phyloP scores from a whole-genome alignment of 148 eudicot genomes.

The Vaccinium darrowii region DNA sequence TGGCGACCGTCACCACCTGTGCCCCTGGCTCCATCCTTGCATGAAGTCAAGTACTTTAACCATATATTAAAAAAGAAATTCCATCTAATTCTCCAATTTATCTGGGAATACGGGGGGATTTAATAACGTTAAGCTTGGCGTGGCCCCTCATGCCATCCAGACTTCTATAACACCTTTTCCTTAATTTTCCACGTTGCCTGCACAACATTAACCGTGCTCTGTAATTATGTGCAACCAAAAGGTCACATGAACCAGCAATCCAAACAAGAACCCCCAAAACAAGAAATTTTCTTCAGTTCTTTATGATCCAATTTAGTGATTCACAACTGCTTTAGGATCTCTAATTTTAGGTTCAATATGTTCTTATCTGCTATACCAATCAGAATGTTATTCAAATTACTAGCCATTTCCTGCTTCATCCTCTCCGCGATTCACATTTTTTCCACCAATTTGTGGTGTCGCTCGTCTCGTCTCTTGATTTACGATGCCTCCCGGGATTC shows the following conservation, averaged over 20 bases:
- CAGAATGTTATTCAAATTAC: slow-evolving; percentile 31
- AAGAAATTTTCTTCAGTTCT: neutral
- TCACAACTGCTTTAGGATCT: neutral
- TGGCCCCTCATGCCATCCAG: neutral
- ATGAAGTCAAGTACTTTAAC: no score
- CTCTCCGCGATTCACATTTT: slow-evolving; percentile 28
- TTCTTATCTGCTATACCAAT: slow-evolving; percentile 9
- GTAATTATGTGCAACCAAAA: neutral
- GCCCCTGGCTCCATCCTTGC: no score
- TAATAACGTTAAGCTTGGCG: neutral
- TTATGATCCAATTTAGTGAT: neutral
- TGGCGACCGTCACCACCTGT: no score
- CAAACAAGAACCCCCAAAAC: neutral
- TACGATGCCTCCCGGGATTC: neutral
- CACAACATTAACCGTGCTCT: neutral
- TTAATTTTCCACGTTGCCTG: neutral
- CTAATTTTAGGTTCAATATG: neutral
- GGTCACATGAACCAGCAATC: neutral
- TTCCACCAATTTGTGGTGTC: slow-evolving; percentile 9
- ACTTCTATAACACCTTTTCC: neutral
- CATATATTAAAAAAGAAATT: no score
- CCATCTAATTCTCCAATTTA: no score
- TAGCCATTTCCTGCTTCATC: slow-evolving; percentile 16
- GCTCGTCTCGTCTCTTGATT: slow-evolving; percentile 8
- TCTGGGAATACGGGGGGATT: neutral